phyloP scores from a whole-genome alignment of 352 stramenopile genomes.

The Globisporangium spinosum region DNA sequence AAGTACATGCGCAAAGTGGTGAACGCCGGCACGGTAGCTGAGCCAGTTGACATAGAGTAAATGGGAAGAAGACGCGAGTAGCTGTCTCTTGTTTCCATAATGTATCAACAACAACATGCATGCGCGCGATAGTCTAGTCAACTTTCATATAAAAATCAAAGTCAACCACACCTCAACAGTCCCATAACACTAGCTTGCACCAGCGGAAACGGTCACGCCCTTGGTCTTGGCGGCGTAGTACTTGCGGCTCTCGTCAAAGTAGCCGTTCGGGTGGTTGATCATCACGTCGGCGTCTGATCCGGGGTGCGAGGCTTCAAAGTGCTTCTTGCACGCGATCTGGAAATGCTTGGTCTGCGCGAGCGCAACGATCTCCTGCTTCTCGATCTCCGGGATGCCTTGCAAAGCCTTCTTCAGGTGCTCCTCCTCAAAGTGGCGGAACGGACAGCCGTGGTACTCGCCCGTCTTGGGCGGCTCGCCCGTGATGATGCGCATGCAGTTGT shows the following conservation, averaged over 20 bases:
- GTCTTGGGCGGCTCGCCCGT: constrained; percentile 90
- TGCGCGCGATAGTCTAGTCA: not conserved
- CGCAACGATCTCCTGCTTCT: constrained; percentile 92
- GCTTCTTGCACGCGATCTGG: constrained; percentile 97
- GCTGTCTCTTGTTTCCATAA: not conserved
- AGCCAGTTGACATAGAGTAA: constrained; percentile 6
- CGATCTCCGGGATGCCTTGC: constrained; percentile 61
- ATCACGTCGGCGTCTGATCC: constrained; percentile 86
- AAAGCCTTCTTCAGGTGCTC: constrained; percentile 90
- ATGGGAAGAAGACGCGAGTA: not conserved
- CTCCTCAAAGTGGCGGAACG: constrained; percentile 95
- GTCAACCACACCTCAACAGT: not conserved
- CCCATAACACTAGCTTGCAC: constrained; percentile 9
- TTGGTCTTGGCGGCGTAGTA: constrained; percentile 89
- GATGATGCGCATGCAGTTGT: constrained; percentile 98
- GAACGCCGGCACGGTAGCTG: constrained; percentile 14
- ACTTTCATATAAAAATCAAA: not conserved
- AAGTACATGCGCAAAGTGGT: constrained; percentile 57
- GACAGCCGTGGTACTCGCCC: constrained; percentile 97
- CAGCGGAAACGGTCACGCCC: constrained; percentile 41
- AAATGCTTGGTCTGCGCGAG: constrained; percentile 93
- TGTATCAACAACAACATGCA: constrained; percentile 10
- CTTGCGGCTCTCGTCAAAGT: constrained; percentile 94
- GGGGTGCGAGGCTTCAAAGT: constrained; percentile 95
- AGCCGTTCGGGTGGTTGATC: constrained; percentile 98